These are phyloP conservation scores for Eucalyptus polyanthemos DNA, from an alignment of 345 rosid species.

Conservation along the genomic window DNA sequence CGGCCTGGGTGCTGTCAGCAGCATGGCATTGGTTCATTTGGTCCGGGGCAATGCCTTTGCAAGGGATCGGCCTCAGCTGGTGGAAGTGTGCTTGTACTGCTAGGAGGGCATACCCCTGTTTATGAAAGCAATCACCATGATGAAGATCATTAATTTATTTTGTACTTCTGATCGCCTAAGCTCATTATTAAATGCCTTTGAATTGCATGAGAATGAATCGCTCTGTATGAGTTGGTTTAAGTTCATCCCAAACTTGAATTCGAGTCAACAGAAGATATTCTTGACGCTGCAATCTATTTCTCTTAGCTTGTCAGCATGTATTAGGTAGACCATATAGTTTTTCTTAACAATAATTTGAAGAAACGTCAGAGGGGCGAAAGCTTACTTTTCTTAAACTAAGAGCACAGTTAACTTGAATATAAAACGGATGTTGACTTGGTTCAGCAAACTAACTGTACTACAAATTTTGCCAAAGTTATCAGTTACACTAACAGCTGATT, in stretches of 20 bases:
- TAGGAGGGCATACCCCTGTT: slow-evolving; percentile 36
- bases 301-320: neutral
- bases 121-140: neutral
- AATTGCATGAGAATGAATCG: neutral
- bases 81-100: slow-evolving; percentile 38
- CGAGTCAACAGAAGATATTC: neutral
- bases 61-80: slow-evolving; percentile 37
- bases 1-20: slow-evolving; percentile 15
- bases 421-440: neutral
- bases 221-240: neutral
- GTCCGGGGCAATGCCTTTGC: slow-evolving; percentile 20
- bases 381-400: neutral
- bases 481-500: neutral
- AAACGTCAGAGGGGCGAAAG: neutral
- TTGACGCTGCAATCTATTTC: neutral
- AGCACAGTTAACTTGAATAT: neutral
- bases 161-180: neutral
- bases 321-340: neutral
- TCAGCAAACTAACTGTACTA: neutral
- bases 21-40: slow-evolving; percentile 14
- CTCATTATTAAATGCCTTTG: neutral
- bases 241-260: neutral
- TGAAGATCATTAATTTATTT: neutral
- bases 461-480: neutral
- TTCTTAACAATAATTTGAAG: neutral